Conservation (phyloP, 129 eudicot genomes). For the Helianthus tuberosus region DNA sequence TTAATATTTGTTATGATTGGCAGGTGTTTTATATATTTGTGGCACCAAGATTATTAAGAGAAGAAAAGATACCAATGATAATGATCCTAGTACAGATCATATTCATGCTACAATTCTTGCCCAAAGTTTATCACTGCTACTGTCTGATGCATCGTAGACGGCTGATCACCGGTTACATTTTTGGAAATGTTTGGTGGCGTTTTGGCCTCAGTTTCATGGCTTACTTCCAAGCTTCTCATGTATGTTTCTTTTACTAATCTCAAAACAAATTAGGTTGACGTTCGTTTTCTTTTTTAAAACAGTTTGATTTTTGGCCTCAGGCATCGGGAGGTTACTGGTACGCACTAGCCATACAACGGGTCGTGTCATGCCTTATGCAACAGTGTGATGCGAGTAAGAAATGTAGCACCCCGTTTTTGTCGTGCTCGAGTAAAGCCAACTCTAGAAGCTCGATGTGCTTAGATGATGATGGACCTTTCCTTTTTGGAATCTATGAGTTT, state of each 20-base stretch:
- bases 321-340: constrained; percentile 63
- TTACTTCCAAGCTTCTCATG: constrained; percentile 60
- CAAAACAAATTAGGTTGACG: not conserved
- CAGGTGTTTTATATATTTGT: constrained; percentile 63
- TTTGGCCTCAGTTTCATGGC: constrained; percentile 53
- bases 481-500: constrained; percentile 45
- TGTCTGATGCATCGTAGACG: constrained; percentile 46
- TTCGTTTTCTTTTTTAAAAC: not conserved
- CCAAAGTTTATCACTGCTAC: constrained; percentile 54
- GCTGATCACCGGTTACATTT: constrained; percentile 57
- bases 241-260: constrained; percentile 21
- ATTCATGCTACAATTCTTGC: constrained; percentile 55
- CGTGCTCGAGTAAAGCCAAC: constrained; percentile 39
- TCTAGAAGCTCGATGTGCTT: constrained; percentile 41
- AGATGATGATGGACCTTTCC: constrained; percentile 42
- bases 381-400: constrained; percentile 38
- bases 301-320: constrained; percentile 21
- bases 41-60: constrained; percentile 54
- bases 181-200: constrained; percentile 69
- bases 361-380: constrained; percentile 42
- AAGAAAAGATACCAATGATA: constrained; percentile 46
- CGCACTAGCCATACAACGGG: constrained; percentile 42
- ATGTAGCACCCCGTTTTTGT: constrained; percentile 32
- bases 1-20: not conserved
- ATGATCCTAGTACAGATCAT: constrained; percentile 42